These are phyloP conservation scores for Isochrysis galbana DNA, from an alignment of 78 protist genomes.

Conservation along the genomic window DNA sequence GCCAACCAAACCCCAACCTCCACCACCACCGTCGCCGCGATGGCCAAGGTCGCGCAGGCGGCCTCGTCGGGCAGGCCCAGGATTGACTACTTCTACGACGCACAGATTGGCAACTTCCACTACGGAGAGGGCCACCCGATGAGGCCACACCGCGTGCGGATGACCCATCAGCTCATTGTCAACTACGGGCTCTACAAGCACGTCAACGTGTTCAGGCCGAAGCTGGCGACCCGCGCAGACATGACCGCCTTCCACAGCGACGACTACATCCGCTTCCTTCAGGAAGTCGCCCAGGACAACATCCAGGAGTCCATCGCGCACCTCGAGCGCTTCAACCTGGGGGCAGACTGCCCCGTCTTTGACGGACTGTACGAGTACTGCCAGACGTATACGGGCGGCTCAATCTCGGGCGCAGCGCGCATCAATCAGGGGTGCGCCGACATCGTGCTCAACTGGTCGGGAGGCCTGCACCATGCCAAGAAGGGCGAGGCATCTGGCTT, in stretches of 20 bases:
- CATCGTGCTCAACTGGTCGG: constrained; percentile 97
- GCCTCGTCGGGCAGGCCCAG: background rate
- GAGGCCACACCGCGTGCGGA: constrained; percentile 94
- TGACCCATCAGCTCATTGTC: constrained; percentile 91
- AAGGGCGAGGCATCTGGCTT: constrained; percentile 95
- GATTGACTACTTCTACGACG: constrained; percentile 32
- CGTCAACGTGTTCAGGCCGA: constrained; percentile 81
- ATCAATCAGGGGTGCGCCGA: constrained; percentile 81
- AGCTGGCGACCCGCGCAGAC: constrained; percentile 77
- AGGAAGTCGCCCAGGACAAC: constrained; percentile 82
- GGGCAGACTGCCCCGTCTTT: constrained; percentile 97
- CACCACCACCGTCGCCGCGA: too few relatives aligned
- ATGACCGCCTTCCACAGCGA: constrained; percentile 92
- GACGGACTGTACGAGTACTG: constrained; percentile 94
- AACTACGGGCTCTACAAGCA: constrained; percentile 89
- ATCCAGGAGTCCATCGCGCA: constrained; percentile 25
- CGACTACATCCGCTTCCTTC: constrained; percentile 93
- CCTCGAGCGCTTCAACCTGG: constrained; percentile 52
- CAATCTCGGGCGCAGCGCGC: constrained; percentile 81
- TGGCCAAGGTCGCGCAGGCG: background rate
- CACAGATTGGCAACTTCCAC: constrained; percentile 57
- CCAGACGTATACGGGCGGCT: constrained; percentile 90
- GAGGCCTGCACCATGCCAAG: constrained; percentile 99
- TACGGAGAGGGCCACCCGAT: constrained; percentile 95
- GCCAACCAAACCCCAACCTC: too few relatives aligned